Base-by-base conservation (phyloP, 2,329 filamentous ascomycete species). In the Fusarium virguliforme region DNA sequence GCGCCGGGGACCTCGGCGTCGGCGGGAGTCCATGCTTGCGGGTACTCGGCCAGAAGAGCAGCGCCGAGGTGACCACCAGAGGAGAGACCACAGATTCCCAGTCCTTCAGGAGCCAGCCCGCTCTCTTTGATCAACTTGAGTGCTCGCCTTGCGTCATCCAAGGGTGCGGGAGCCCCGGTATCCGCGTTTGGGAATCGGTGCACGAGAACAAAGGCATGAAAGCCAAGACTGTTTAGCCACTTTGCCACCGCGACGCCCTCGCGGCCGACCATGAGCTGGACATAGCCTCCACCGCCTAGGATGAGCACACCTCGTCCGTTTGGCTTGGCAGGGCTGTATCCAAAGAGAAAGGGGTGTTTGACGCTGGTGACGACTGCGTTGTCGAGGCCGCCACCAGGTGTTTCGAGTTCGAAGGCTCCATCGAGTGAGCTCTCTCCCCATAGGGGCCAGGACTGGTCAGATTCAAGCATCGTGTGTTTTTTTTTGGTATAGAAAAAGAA, bases 131-230 rank as follows among this genome's bases (percentile, higher is more conserved):
- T 75, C 2, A 75, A 35, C 38, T 65, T 74, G 0, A 75, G 15
- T 1, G 73, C 73, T 4, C 73, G 65, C 2, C 73, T 71, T 0
- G 71, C 73, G 6, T 75, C 73, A 35, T 75, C 73, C 2, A 75
- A 7, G 1, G 73, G 73, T 3, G 71, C 71, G 2, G 71, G 71
- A 0, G 69, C 48, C 1, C 69, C 57, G 2, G 63, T 61, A 3
- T 71, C 38, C 6, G 60, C 62, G 2, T 46, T 70, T 0, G 73
- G 73, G 34, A 75, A 75, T 1, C 73, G 71, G n/a, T 75, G 73
- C 0, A 75, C 70, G 0, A 75, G 63, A 6, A 75, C 73, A n/a
- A 75, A 75, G 0, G 73, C 71, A 38, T 74, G 68, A 51, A 75
- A 75, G 0, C 73, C 73, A n/a, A 74, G 65, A 8, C 43, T 64